Evolutionary conservation across 1,139 yeast genomes (phyloP), one percentile per base, ranked within the genome.

Genomic region (Protomyces macrosporus): DNA sequence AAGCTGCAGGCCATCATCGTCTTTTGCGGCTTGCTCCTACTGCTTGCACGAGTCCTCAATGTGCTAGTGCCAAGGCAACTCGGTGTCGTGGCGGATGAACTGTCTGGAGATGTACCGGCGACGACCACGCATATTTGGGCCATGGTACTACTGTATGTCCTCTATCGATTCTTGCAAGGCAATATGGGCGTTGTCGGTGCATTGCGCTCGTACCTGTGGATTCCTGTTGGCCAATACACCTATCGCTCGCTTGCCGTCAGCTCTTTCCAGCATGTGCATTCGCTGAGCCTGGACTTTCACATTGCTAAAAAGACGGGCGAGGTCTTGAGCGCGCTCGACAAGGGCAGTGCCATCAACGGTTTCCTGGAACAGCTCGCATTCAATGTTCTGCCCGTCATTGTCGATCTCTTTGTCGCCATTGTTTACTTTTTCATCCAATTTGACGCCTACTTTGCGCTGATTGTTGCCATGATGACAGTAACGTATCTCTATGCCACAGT

Each of bases 331-430:
- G 97, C 98, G 0, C 91, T 93, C 70, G 98, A 93, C 72, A 79
- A 98, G 70, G 98, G 98, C 74, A 91, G 91, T 70, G 98, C 98
- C 75, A 91, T 93, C 59, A 86, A 95, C 30, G 90, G 88, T 70
- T 97, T 93, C 7, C 78, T 93, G 63, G 86, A 88, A 53, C 96
- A 98, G 52, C 40, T 66, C 32, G 55, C 65, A n/a, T 65, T 65
- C 50, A 98, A 93, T 73, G 90, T 93, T 37, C 79, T 90, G 51
- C 98, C 98, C 5, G 87, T 93, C 48, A 81, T 95, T 1, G 86
- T 93, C 74, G 98, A 93, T 74, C 90, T 93, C 50, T 54, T 55
- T 10, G 60, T 68, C 60, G 82, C 89, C 2, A 85, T 93, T 64
- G 98, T 93, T 6, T 89, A 97, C 74, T 97, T 97, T 66, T 87